phyloP scores from a whole-genome alignment of 768 basidiomycete species.

The Lepiota brunneoincarnata region DNA sequence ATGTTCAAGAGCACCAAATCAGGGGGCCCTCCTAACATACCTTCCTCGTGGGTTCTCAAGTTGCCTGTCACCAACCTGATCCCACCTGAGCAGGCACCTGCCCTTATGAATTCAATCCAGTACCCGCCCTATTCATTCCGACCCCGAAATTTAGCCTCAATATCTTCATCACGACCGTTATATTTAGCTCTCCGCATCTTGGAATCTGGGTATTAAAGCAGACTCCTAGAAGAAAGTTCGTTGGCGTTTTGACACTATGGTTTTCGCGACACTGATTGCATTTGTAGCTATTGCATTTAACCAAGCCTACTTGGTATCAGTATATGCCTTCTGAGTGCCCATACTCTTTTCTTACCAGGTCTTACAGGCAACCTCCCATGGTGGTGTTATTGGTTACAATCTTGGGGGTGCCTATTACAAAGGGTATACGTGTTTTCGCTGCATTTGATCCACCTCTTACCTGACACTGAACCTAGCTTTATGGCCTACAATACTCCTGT shows the following conservation, averaged over 20 bases:
- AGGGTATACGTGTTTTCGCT: background rate
- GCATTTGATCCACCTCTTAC: constrained; percentile 9
- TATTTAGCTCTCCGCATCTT: background rate
- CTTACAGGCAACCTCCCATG: constrained; percentile 32
- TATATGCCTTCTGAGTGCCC: background rate
- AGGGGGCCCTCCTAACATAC: background rate
- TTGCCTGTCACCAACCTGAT: background rate
- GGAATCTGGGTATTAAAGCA: background rate
- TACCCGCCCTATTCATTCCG: background rate
- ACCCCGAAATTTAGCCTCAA: constrained; percentile 12
- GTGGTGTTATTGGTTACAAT: constrained; percentile 34
- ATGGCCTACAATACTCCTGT: constrained; percentile 32
- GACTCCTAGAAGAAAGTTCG: background rate
- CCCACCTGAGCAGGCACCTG: constrained; percentile 6
- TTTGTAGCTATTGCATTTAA: constrained; percentile 21
- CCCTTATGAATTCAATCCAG: background rate
- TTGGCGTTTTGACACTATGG: constrained; percentile 14
- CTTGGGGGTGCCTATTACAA: constrained; percentile 24
- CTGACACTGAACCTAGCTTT: constrained; percentile 31
- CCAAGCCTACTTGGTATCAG: constrained; percentile 6
- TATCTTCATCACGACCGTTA: background rate
- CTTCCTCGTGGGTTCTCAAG: constrained; percentile 1
- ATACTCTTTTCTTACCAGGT: background rate
- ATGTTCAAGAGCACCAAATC: background rate
- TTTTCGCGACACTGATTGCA: constrained; percentile 22